Conservation (phyloP, 2,329 filamentous ascomycete species). For the Didymosphaeria variabile region DNA sequence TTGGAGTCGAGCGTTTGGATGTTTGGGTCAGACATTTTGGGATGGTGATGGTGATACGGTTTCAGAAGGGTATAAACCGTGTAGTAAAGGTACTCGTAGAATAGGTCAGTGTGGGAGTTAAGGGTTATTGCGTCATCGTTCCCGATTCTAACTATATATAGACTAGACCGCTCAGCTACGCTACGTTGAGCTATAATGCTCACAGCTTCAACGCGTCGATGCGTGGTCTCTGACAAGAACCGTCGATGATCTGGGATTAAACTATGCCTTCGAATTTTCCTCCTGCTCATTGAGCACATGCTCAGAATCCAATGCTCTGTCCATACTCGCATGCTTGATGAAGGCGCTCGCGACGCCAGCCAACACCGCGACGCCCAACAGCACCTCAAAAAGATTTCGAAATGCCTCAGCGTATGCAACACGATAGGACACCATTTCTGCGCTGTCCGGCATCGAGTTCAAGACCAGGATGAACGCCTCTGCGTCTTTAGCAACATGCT, state of each 20-base stretch:
- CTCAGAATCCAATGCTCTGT: background rate
- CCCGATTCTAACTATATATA: background rate
- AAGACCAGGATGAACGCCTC: too few relatives aligned
- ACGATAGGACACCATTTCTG: too few relatives aligned
- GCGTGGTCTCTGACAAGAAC: too few relatives aligned
- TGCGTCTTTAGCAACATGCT: too few relatives aligned
- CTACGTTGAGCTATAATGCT: background rate
- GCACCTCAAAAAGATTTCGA: background rate
- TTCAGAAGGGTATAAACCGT: background rate
- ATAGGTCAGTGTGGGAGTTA: too few relatives aligned
- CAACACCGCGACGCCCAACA: background rate
- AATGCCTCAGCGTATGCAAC: too few relatives aligned
- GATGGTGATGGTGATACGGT: background rate
- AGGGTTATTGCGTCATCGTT: background rate
- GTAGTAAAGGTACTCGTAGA: background rate
- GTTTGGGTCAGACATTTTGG: conserved; percentile 14
- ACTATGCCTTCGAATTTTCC: background rate
- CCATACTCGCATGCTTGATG: background rate
- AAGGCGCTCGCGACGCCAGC: background rate
- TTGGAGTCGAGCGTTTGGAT: conserved; percentile 37
- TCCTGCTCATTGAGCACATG: background rate
- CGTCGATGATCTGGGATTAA: too few relatives aligned
- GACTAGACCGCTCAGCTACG: background rate
- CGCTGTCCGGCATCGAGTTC: too few relatives aligned
- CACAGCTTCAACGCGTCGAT: background rate